Conservation (phyloP, 306 rosid species). For the Alnus glutinosa region DNA sequence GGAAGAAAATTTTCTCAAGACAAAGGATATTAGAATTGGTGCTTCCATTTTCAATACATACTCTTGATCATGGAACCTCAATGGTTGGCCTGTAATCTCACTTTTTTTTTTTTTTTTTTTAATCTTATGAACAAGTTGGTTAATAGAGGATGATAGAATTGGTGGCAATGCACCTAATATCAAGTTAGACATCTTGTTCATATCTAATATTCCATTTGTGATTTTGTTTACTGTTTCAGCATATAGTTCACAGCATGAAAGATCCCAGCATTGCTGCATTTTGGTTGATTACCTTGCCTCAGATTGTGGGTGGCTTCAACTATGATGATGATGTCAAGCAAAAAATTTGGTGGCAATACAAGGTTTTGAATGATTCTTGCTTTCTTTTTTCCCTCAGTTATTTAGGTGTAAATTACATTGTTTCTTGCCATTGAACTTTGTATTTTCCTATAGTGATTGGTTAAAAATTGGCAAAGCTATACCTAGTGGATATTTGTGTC, state of each 20-base stretch:
- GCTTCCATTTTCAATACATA: background rate
- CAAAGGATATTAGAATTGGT: background rate
- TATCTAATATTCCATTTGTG: slow-evolving; percentile 31
- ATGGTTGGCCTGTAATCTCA: background rate
- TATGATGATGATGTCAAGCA: slow-evolving; percentile 84
- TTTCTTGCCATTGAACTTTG: background rate
- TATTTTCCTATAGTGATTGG: background rate
- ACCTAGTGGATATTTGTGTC: background rate
- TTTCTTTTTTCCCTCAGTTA: slow-evolving; percentile 24
- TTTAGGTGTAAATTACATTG: background rate
- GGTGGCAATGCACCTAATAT: background rate
- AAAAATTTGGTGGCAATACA: slow-evolving; percentile 87
- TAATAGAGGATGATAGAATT: slow-evolving; percentile 2
- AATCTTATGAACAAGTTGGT: slow-evolving; percentile 11
- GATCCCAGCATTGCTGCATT: slow-evolving; percentile 97
- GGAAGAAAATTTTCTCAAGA: background rate
- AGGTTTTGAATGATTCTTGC: slow-evolving; percentile 55
- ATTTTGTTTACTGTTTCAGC: slow-evolving; percentile 47
- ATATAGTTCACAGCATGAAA: slow-evolving; percentile 87
- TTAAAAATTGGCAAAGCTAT: background rate
- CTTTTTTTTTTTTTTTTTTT: background rate
- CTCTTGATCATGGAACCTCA: background rate
- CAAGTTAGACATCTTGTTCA: slow-evolving; percentile 22
- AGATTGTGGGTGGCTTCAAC: slow-evolving; percentile 76
- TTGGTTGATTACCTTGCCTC: slow-evolving; percentile 90